These are phyloP conservation scores for Triglochin maritima DNA, from an alignment of 106 monocot genomes.

Conservation along the genomic window DNA sequence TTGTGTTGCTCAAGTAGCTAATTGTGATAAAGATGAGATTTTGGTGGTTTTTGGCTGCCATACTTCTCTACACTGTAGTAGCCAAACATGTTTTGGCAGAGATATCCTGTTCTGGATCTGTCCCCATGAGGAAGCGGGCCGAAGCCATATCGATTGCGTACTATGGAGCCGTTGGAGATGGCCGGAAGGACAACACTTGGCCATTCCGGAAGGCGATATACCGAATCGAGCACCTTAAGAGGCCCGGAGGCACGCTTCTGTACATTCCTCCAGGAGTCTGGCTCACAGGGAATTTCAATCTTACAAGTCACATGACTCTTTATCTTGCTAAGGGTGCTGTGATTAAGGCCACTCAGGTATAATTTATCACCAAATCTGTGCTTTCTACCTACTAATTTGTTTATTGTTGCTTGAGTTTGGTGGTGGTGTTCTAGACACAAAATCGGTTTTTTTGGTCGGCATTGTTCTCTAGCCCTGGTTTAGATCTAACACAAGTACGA, in stretches of 20 bases:
- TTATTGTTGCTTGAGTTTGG: slow-evolving; percentile 1
- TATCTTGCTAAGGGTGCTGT: slow-evolving; percentile 63
- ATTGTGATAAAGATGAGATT: background rate
- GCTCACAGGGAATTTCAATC: slow-evolving; percentile 84
- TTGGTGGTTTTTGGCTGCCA: background rate
- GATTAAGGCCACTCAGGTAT: slow-evolving; percentile 71
- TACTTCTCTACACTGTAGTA: background rate
- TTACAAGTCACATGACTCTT: slow-evolving; percentile 94
- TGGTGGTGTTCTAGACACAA: too few relatives aligned
- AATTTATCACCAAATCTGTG: background rate
- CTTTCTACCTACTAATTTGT: slow-evolving; percentile 9
- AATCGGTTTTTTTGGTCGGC: too few relatives aligned
- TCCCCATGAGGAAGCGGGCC: slow-evolving; percentile 42
- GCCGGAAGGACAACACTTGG: slow-evolving; percentile 45
- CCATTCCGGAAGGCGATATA: slow-evolving; percentile 67
- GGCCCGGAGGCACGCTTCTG: slow-evolving; percentile 47
- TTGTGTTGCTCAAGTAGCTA: background rate
- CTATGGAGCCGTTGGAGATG: slow-evolving; percentile 62
- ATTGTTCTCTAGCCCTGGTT: too few relatives aligned
- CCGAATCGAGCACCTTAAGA: slow-evolving; percentile 44
- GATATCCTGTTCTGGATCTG: slow-evolving; percentile 37
- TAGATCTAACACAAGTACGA: too few relatives aligned
- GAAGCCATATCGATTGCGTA: slow-evolving; percentile 47
- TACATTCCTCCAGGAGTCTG: slow-evolving; percentile 66
- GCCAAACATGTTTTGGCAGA: background rate